phyloP scores from a whole-genome alignment of 805 yeast species.

The Sporopachydermia quercuum region DNA sequence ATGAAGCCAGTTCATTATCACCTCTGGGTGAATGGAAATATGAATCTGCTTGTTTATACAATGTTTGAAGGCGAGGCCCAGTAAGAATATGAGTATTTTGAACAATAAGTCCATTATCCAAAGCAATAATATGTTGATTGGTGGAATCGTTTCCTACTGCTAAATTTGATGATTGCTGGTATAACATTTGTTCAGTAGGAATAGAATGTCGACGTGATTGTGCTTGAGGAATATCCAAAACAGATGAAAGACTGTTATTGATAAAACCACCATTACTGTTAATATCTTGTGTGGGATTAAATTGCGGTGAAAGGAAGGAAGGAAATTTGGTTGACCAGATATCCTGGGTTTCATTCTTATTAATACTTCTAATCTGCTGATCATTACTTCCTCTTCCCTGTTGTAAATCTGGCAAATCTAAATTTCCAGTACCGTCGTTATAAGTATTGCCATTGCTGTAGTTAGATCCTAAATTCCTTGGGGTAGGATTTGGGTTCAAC shows the following conservation, averaged over 20 bases:
- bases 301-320: not conserved
- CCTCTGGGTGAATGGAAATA: slow-evolving; percentile 2
- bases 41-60: not conserved
- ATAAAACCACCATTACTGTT: not conserved
- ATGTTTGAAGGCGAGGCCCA: slow-evolving; percentile 1
- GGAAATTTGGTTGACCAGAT: not conserved
- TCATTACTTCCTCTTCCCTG: too few species aligned
- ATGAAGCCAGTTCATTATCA: not conserved
- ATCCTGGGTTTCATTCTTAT: not conserved
- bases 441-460: too few species aligned
- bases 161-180: not conserved
- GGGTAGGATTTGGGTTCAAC: not conserved
- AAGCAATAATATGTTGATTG: not conserved
- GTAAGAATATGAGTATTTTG: slow-evolving; percentile 1
- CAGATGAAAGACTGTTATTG: not conserved
- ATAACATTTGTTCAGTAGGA: not conserved
- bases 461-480: not conserved
- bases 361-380: too few species aligned
- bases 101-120: slow-evolving; percentile 2
- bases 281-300: not conserved
- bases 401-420: too few species aligned
- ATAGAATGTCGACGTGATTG: slow-evolving; percentile 12
- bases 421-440: too few species aligned
- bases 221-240: slow-evolving; percentile 5
- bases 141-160: not conserved